These are phyloP conservation scores for Sonneratia alba DNA, from an alignment of 345 rosid species.

Conservation along the genomic window DNA sequence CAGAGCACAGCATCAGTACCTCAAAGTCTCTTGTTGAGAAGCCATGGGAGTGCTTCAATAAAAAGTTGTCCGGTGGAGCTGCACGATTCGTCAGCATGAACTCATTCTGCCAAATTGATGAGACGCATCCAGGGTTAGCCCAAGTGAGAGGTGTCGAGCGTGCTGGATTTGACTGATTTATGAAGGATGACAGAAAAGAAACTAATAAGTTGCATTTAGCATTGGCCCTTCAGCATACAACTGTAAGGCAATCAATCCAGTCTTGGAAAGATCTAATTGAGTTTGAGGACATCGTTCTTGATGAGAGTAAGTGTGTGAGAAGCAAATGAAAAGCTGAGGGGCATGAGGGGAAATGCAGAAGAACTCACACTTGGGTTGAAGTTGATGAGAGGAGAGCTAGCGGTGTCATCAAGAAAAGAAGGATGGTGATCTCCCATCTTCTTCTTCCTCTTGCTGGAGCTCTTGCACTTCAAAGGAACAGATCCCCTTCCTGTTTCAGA, in stretches of 20 bases:
- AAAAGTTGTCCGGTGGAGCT: not conserved
- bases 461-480: constrained; percentile 13
- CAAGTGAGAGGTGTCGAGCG: too few species aligned
- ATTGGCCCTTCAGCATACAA: too few species aligned
- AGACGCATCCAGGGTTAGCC: not conserved
- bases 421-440: constrained; percentile 18
- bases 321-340: not conserved
- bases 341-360: not conserved
- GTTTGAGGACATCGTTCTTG: not conserved
- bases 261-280: not conserved
- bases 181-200: too few species aligned
- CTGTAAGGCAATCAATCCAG: too few species aligned
- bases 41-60: not conserved
- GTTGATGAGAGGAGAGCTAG: constrained; percentile 65
- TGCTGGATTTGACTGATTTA: too few species aligned
- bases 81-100: not conserved
- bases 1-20: not conserved
- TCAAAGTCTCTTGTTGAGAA: not conserved
- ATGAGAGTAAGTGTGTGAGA: too few species aligned
- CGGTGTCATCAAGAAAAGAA: constrained; percentile 75
- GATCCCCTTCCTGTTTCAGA: not conserved
- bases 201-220: too few species aligned
- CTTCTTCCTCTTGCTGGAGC: constrained; percentile 30
- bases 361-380: constrained; percentile 39
- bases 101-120: not conserved